Percentiles rank a stretch among this genome's conserved stretches.
These are phyloP conservation scores for Setomelanomma holmii DNA, from an alignment of 2,329 filamentous ascomycete genomes.

Conservation along the genomic window DNA sequence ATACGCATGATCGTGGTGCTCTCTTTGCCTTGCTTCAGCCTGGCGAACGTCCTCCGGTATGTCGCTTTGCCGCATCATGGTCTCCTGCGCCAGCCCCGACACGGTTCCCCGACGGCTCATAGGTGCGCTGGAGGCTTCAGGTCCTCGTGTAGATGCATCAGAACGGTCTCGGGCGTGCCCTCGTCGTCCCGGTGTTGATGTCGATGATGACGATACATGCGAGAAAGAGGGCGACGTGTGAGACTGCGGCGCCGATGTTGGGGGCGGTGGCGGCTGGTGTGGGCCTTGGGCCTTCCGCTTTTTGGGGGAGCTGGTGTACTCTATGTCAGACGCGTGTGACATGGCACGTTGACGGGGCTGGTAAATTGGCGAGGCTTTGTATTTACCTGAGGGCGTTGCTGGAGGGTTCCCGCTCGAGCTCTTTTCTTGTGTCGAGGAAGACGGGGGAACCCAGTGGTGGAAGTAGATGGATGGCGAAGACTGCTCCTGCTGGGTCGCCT, in stretches of 20 bases:
- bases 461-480: slow-evolving; percentile 83
- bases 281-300: slow-evolving; percentile 77
- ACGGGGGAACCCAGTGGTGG: slow-evolving; percentile 88
- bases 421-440: slow-evolving; percentile 63
- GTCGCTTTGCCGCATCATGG: slow-evolving; percentile 32
- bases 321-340: slow-evolving; percentile 60
- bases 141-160: slow-evolving; percentile 61
- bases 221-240: slow-evolving; percentile 61
- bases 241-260: slow-evolving; percentile 56
- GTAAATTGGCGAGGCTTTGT: slow-evolving; percentile 50
- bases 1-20: slow-evolving; percentile 29
- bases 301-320: slow-evolving; percentile 77
- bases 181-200: slow-evolving; percentile 63
- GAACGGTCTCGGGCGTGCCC: slow-evolving; percentile 71
- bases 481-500: slow-evolving; percentile 64
- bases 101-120: slow-evolving; percentile 43
- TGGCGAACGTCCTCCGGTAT: slow-evolving; percentile 32
- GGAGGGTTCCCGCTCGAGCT: slow-evolving; percentile 68
- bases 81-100: slow-evolving; percentile 41
- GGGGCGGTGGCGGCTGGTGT: slow-evolving; percentile 60
- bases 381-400: slow-evolving; percentile 73
- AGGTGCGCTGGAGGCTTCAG: slow-evolving; percentile 38
- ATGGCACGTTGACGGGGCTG: slow-evolving; percentile 57
- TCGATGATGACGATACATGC: slow-evolving; percentile 62
- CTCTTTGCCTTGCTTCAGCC: slow-evolving; percentile 27